phyloP scores from a whole-genome alignment of 768 basidiomycete genomes.

The Melanogaster broomeanus region DNA sequence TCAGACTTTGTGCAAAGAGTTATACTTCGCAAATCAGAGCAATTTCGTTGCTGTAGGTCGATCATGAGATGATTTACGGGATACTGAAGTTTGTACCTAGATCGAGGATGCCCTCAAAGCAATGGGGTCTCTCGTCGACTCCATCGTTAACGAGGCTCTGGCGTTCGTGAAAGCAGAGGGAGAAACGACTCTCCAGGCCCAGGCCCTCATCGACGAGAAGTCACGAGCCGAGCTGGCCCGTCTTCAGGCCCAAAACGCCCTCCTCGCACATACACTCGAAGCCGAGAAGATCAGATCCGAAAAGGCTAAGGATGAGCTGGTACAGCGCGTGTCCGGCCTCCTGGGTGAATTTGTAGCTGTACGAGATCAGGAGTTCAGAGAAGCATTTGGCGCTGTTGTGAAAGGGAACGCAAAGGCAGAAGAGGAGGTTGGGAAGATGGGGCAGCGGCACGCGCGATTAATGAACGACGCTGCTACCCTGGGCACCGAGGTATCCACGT shows the following conservation, averaged over 20 bases:
- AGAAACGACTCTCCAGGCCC: slow-evolving; percentile 50
- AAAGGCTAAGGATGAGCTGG: slow-evolving; percentile 67
- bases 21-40: slow-evolving; percentile 43
- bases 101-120: slow-evolving; percentile 60
- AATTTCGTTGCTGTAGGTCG: slow-evolving; percentile 48
- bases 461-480: slow-evolving; percentile 42
- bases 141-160: slow-evolving; percentile 56
- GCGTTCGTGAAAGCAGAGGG: slow-evolving; percentile 58
- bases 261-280: slow-evolving; percentile 60
- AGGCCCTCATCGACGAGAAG: slow-evolving; percentile 46
- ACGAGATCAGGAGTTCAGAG: slow-evolving; percentile 65
- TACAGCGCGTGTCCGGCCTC: slow-evolving; percentile 73
- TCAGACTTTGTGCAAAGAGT: slow-evolving; percentile 46
- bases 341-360: slow-evolving; percentile 70
- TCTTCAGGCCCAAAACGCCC: slow-evolving; percentile 70
- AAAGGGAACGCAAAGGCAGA: slow-evolving; percentile 59
- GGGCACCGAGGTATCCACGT: slow-evolving; percentile 42
- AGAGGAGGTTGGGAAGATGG: slow-evolving; percentile 48
- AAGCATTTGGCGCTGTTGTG: slow-evolving; percentile 54
- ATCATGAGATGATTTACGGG: neutral
- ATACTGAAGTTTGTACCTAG: slow-evolving; percentile 24
- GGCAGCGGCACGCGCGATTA: slow-evolving; percentile 48
- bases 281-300: slow-evolving; percentile 67
- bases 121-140: slow-evolving; percentile 61
- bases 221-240: slow-evolving; percentile 56